phyloP scores from a whole-genome alignment of 176 grass and related monocot species.

The Melocanna baccifera region DNA sequence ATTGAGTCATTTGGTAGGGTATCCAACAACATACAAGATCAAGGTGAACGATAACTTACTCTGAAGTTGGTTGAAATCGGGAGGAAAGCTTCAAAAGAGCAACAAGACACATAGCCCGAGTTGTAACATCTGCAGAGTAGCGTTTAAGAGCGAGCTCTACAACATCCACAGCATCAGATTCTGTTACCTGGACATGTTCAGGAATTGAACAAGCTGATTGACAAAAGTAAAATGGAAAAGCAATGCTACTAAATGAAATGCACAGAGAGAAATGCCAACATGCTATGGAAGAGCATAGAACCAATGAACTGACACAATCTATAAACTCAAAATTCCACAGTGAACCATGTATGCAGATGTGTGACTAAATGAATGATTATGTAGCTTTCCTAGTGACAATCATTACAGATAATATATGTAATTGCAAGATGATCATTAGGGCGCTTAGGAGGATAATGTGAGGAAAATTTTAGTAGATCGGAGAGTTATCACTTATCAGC shows the following conservation, averaged over 20 bases:
- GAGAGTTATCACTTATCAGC: neutral
- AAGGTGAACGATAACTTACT: conserved; percentile 57
- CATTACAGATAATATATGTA: conserved; percentile 14
- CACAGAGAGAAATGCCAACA: conserved; percentile 3
- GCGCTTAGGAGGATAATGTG: neutral
- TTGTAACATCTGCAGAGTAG: conserved; percentile 79
- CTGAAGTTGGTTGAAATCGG: conserved; percentile 78
- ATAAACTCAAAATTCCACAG: neutral
- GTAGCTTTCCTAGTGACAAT: neutral
- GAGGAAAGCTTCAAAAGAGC: conserved; percentile 95
- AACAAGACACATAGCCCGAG: conserved; percentile 92
- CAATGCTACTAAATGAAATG: conserved; percentile 13
- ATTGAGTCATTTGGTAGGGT: neutral
- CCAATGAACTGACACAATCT: conserved; percentile 2
- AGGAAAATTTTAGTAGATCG: neutral
- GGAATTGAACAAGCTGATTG: conserved; percentile 30
- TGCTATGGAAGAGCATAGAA: conserved; percentile 1
- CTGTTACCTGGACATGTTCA: conserved; percentile 81
- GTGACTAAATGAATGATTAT: neutral
- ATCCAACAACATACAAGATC: neutral
- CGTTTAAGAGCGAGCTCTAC: conserved; percentile 69
- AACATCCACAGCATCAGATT: conserved; percentile 94
- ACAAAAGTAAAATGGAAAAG: conserved; percentile 17
- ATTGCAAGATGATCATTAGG: neutral
- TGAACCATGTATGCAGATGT: conserved; percentile 2